Conservation (phyloP, 352 stramenopile species). For the Thraustotheca clavata region DNA sequence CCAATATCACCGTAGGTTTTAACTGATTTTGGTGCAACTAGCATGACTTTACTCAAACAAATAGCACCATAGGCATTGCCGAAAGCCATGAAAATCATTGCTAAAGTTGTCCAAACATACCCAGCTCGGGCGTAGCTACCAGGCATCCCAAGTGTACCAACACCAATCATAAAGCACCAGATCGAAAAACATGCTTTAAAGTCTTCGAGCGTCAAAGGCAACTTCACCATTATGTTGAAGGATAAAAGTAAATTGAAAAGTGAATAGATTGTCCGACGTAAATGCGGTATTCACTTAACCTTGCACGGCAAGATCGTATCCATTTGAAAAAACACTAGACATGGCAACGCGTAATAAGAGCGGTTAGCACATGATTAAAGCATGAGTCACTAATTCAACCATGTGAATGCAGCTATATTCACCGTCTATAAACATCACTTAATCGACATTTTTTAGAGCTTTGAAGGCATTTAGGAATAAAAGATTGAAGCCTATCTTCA, state of each 20-base stretch:
- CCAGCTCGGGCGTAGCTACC: constrained; percentile 12
- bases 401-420: too few species aligned
- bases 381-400: too few species aligned
- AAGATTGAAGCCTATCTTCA: too few species aligned
- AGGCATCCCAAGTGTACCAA: constrained; percentile 10
- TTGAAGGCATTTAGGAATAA: too few species aligned
- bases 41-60: neutral
- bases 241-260: neutral
- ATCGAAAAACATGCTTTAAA: constrained; percentile 21
- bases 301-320: too few species aligned
- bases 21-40: neutral
- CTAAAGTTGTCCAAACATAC: neutral
- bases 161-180: constrained; percentile 15
- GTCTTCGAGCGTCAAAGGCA: constrained; percentile 23
- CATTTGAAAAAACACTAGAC: too few species aligned
- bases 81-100: constrained; percentile 7
- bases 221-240: constrained; percentile 2
- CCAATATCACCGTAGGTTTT: constrained; percentile 11
- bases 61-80: constrained; percentile 5
- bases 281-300: too few species aligned
- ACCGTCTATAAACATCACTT: too few species aligned
- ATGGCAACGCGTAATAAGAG: too few species aligned
- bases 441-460: too few species aligned
- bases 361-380: too few species aligned
- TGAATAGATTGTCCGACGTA: too few species aligned